phyloP scores from a whole-genome alignment of 805 yeast species.

The Suhomyces sp. region DNA sequence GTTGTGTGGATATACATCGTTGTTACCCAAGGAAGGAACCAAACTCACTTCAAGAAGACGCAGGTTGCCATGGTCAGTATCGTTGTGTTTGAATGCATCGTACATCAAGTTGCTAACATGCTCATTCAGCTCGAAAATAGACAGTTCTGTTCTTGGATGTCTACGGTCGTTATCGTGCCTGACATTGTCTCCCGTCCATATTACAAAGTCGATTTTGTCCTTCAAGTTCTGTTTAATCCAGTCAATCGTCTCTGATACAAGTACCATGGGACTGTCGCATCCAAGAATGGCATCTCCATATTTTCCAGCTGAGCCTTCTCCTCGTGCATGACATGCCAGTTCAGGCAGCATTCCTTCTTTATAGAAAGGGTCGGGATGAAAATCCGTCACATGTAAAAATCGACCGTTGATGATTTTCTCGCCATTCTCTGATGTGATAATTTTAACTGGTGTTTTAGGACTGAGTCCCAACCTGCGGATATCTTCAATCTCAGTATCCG shows the following conservation, averaged over 20 bases:
- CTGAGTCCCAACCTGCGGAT: constrained; percentile 30
- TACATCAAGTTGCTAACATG: constrained; percentile 52
- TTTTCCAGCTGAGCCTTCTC: constrained; percentile 53
- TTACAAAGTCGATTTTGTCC: constrained; percentile 78
- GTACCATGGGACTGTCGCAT: constrained; percentile 69
- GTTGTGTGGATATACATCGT: constrained; percentile 88
- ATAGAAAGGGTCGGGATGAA: constrained; percentile 79
- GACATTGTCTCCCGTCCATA: constrained; percentile 90
- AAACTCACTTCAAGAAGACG: constrained; percentile 45
- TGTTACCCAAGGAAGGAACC: constrained; percentile 78
- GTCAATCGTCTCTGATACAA: constrained; percentile 59
- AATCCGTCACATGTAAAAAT: constrained; percentile 81
- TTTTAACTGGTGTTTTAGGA: constrained; percentile 27
- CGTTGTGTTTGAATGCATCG: constrained; percentile 47
- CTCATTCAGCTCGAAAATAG: constrained; percentile 68
- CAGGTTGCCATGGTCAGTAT: constrained; percentile 37
- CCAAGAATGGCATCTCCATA: constrained; percentile 76
- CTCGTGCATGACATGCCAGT: constrained; percentile 54
- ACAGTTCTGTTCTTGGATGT: constrained; percentile 68
- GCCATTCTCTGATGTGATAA: constrained; percentile 21
- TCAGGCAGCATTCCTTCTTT: constrained; percentile 48
- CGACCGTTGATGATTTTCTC: constrained; percentile 58
- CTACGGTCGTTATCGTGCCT: constrained; percentile 79
- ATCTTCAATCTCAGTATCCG: constrained; percentile 2
- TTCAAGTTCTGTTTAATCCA: constrained; percentile 65